These are phyloP conservation scores for Imleria badia DNA, from an alignment of 768 basidiomycete genomes.

Conservation along the genomic window DNA sequence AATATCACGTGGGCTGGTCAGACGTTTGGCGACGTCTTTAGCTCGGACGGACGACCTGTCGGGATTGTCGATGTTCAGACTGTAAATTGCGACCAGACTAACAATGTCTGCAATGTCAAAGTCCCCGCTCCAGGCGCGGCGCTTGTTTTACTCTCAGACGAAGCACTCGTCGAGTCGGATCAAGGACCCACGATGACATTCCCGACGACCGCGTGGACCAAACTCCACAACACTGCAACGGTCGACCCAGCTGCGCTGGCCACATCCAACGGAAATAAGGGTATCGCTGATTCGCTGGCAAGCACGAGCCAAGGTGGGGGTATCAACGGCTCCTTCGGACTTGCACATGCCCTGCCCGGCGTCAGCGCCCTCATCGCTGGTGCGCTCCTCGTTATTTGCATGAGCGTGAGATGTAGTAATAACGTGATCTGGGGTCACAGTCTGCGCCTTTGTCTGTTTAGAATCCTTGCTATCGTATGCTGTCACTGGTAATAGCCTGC, in stretches of 20 bases:
- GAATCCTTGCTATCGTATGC: slow-evolving; percentile 12
- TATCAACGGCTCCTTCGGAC: not conserved
- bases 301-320: slow-evolving; percentile 8
- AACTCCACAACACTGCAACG: slow-evolving; percentile 47
- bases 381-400: slow-evolving; percentile 10
- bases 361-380: slow-evolving; percentile 15
- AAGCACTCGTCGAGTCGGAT: slow-evolving; percentile 37
- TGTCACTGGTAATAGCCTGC: not conserved
- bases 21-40: slow-evolving; percentile 60
- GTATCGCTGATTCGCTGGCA: slow-evolving; percentile 21
- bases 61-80: slow-evolving; percentile 56
- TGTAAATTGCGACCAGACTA: slow-evolving; percentile 54
- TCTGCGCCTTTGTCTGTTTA: slow-evolving; percentile 8
- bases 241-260: slow-evolving; percentile 56
- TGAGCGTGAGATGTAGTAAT: not conserved
- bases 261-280: slow-evolving; percentile 60
- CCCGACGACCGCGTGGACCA: slow-evolving; percentile 44
- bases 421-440: not conserved
- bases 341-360: slow-evolving; percentile 11
- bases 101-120: slow-evolving; percentile 55
- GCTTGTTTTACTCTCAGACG: slow-evolving; percentile 63
- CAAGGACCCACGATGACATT: slow-evolving; percentile 45
- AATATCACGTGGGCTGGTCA: slow-evolving; percentile 81
- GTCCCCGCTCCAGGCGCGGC: slow-evolving; percentile 74
- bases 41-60: slow-evolving; percentile 65